phyloP scores from a whole-genome alignment of 2,329 filamentous ascomycete genomes.

The Atkinsonella texensis region DNA sequence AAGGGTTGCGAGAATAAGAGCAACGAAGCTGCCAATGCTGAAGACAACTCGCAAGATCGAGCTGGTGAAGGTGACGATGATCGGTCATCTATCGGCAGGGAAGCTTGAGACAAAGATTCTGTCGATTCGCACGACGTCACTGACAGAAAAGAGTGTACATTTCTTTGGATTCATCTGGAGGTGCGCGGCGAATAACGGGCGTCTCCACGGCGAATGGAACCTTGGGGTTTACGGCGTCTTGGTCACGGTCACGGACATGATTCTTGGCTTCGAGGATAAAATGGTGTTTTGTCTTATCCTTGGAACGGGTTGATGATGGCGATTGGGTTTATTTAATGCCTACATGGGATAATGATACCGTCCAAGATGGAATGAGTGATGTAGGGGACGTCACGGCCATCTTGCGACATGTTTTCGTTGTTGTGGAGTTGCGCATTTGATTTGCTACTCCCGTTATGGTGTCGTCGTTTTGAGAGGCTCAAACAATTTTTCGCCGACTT shows the following conservation, averaged over 20 bases:
- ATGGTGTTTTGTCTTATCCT: too few species aligned
- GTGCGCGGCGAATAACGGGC: constrained; percentile 2
- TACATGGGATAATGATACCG: not conserved
- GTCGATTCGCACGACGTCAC: not conserved
- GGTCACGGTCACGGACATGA: not conserved
- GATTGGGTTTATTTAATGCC: not conserved
- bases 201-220: not conserved
- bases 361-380: too few species aligned
- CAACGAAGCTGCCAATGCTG: constrained; percentile 13
- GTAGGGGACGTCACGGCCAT: too few species aligned
- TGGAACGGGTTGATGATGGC: not conserved
- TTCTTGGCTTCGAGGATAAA: not conserved
- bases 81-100: constrained; percentile 4
- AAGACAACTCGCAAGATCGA: constrained; percentile 9
- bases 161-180: not conserved
- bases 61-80: constrained; percentile 7
- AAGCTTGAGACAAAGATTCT: not conserved
- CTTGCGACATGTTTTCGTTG: too few species aligned
- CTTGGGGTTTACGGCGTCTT: constrained; percentile 2
- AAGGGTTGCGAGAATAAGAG: constrained; percentile 44
- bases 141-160: not conserved
- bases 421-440: too few species aligned
- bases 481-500: too few species aligned
- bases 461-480: too few species aligned
- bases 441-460: too few species aligned